Base-by-base conservation (phyloP, 306 rosid genomes). In the Ammopiptanthus mongolicus region DNA sequence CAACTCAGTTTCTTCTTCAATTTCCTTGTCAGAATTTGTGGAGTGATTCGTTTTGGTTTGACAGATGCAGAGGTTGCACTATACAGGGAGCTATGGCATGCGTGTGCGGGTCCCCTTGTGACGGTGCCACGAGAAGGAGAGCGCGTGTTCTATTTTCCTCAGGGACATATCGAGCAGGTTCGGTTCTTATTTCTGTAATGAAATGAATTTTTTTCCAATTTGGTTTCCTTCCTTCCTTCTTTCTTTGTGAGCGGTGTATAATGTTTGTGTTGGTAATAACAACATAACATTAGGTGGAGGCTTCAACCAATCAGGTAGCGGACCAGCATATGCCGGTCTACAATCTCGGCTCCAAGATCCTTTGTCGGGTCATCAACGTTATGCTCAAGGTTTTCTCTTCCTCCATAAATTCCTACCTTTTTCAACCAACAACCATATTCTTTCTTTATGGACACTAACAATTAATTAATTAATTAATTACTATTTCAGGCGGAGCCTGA, bases 101-200 rank as follows among this genome's bases (percentile, higher is more conserved):
- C 97, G n/a, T 95, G 98, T 76, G 98, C 97, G 2, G 97, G 98
- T 69, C 98, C 98, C 17, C 88, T 95, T 1, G 98, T 95, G 22
- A 87, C 98, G 0, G 97, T 95, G 28, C 98, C 98, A 8, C 86
- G 90, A 18, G 87, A 88, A 82, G 63, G 86, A 57, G 93, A 95
- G 29, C 90, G 79, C 19, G 97, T 95, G 71, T 95, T 91, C 83
- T 95, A 95, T 75, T 95, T 95, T 76, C 98, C 97, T n/a, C 98
- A 91, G 62, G 98, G 98, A 44, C 98, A 95, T 83, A 91, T 95
- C 67, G 97, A 91, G 69, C 98, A 95, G 94, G 98, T 95, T 76
- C 8, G 9, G 2, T 37, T 37, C 42, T 37, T 6, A 2, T 36
- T 1, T 36, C 41, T 36, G 10, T 36, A 37, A 0, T 37, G 8